Conservation (phyloP, 1,284 basidiomycete species). For the Ganoderma resinaceum region DNA sequence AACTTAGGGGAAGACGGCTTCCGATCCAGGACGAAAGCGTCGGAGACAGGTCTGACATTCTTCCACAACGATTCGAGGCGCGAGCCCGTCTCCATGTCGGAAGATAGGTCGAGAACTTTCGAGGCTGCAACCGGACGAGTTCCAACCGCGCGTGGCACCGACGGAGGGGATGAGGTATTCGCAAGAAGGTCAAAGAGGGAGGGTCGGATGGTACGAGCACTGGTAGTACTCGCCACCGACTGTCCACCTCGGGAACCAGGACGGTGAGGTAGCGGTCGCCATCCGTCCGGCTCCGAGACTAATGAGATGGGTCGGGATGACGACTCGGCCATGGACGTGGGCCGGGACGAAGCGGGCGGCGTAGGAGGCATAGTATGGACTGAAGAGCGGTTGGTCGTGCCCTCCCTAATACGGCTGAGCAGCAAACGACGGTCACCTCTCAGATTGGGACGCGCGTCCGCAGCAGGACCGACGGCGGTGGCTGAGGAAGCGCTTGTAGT, state of each 20-base stretch:
- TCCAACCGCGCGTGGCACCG: neutral
- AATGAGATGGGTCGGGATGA: slow-evolving; percentile 25
- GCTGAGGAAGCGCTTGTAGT: slow-evolving; percentile 28
- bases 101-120: neutral
- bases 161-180: slow-evolving; percentile 8
- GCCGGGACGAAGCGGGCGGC: slow-evolving; percentile 28
- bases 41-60: slow-evolving; percentile 2
- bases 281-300: slow-evolving; percentile 14
- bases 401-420: slow-evolving; percentile 37
- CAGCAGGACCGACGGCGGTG: slow-evolving; percentile 28
- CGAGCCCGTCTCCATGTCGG: neutral
- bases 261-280: slow-evolving; percentile 22
- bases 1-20: neutral
- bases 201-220: slow-evolving; percentile 24
- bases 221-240: slow-evolving; percentile 19
- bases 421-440: slow-evolving; percentile 32
- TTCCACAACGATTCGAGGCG: slow-evolving; percentile 3
- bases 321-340: slow-evolving; percentile 30
- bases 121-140: neutral
- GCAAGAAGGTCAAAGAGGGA: slow-evolving; percentile 32
- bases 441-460: slow-evolving; percentile 18
- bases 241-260: slow-evolving; percentile 18
- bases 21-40: neutral
- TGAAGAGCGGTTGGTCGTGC: slow-evolving; percentile 28
- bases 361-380: slow-evolving; percentile 23